Conservation (phyloP, 495 filamentous ascomycete species). For the Podospora bellae-mahoneyi region DNA sequence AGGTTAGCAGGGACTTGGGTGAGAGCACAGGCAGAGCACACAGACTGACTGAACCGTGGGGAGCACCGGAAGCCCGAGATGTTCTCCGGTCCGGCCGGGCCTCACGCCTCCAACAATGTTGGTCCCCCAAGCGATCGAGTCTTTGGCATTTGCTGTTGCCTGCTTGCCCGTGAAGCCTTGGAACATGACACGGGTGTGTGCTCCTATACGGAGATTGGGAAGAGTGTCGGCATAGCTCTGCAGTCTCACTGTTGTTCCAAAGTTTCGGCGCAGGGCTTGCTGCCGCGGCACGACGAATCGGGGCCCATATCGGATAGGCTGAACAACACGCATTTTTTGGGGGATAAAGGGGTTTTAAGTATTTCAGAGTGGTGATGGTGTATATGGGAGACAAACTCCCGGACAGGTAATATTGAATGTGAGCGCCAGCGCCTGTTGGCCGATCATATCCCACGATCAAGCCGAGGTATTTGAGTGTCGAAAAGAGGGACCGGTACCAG, state of each 20-base stretch:
- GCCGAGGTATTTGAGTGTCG: conserved; percentile 3
- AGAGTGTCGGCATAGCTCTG: conserved; percentile 59
- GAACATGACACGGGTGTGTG: conserved; percentile 77
- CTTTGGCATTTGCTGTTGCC: conserved; percentile 75
- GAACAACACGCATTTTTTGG: not conserved
- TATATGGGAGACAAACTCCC: not conserved
- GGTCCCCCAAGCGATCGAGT: conserved; percentile 81
- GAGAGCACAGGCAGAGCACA: not conserved
- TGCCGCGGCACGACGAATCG: not conserved
- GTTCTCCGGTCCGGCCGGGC: conserved; percentile 71
- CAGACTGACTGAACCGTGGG: conserved; percentile 58
- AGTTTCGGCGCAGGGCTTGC: not conserved
- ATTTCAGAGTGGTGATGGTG: not conserved
- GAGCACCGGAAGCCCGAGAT: conserved; percentile 76
- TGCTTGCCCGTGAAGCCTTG: conserved; percentile 80
- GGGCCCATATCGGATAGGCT: not conserved
- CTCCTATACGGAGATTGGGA: conserved; percentile 70
- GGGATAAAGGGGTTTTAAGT: not conserved
- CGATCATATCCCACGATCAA: not conserved
- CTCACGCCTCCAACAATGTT: conserved; percentile 85
- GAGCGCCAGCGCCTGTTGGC: not conserved
- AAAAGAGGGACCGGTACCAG: not conserved
- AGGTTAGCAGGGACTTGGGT: conserved; percentile 5
- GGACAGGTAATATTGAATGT: not conserved
- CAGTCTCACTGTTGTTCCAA: conserved; percentile 12